phyloP scores from a whole-genome alignment of 768 basidiomycete species.

The Omphalotus guepiniiformis region DNA sequence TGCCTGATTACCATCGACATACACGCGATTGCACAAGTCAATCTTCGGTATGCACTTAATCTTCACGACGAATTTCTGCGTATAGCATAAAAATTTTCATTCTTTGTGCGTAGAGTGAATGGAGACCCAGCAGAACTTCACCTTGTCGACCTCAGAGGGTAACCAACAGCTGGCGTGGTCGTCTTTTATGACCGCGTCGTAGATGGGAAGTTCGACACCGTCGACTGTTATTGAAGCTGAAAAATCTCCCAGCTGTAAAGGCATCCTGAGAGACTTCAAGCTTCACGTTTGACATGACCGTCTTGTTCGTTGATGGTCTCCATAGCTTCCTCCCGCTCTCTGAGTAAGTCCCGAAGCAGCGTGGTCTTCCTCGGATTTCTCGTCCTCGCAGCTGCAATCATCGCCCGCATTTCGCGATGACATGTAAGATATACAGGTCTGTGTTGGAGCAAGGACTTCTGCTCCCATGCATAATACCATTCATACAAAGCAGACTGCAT shows the following conservation, averaged over 20 bases:
- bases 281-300: no score
- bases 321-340: no score
- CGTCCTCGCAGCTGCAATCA: no score
- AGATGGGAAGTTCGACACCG: background rate
- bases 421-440: no score
- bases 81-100: background rate
- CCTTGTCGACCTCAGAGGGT: background rate
- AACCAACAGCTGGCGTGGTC: background rate
- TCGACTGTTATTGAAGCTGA: constrained; percentile 1
- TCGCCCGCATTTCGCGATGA: no score
- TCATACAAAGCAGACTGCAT: no score
- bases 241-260: background rate
- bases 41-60: background rate
- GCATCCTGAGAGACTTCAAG: no score
- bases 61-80: background rate
- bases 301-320: no score
- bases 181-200: background rate
- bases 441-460: no score
- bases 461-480: no score
- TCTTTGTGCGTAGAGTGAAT: background rate
- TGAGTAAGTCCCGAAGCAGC: no score
- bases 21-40: background rate
- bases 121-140: background rate
- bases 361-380: no score
- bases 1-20: background rate